Evolutionary conservation across 2,329 filamentous ascomycete genomes (phyloP).

Genomic region (Mariannaea sp.): DNA sequence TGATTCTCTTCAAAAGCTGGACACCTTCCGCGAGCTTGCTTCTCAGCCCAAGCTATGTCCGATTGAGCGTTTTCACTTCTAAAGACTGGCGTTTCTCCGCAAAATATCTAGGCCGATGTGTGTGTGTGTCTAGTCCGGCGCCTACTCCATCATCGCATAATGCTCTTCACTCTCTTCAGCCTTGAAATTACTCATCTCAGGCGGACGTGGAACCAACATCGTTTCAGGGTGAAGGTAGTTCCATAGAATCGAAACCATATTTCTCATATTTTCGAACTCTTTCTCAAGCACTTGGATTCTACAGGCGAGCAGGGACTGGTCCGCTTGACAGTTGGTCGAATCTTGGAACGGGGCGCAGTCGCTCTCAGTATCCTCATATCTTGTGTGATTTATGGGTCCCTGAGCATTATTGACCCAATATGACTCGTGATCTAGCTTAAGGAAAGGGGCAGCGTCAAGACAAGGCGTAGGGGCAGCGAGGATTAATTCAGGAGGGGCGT

Average conservation of each 20-base stretch:
- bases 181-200: not conserved
- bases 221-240: not conserved
- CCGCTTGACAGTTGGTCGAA: not conserved
- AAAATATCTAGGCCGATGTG: too few species aligned
- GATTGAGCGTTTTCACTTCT: too few species aligned
- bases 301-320: not conserved
- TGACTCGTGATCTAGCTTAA: not conserved
- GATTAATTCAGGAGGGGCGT: not conserved
- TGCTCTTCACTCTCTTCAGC: not conserved
- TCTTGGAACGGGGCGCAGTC: conserved; percentile 1
- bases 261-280: not conserved
- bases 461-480: not conserved
- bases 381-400: not conserved
- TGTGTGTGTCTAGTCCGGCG: too few species aligned
- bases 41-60: too few species aligned
- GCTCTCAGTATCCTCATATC: not conserved
- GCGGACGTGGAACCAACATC: not conserved
- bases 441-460: not conserved
- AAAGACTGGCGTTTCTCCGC: too few species aligned
- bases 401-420: not conserved
- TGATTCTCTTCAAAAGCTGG: too few species aligned
- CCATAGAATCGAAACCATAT: not conserved
- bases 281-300: not conserved
- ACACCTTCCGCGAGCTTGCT: too few species aligned
- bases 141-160: not conserved